phyloP scores from a whole-genome alignment of 2,329 filamentous ascomycete genomes.

The Clarireedia homoeocarpa region DNA sequence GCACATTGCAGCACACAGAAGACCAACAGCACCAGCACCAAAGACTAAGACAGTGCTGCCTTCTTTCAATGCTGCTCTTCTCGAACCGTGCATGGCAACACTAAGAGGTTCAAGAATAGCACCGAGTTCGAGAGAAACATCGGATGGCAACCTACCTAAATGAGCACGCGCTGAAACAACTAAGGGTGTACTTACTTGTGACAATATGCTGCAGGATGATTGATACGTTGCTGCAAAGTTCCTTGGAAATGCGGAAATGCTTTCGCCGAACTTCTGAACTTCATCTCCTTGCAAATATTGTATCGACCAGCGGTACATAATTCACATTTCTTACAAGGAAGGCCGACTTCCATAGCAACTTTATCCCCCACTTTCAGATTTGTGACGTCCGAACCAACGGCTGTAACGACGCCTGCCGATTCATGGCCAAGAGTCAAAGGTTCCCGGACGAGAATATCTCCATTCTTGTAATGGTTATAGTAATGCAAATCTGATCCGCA shows the following conservation, averaged over 20 bases:
- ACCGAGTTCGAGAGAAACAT: slow-evolving; percentile 85
- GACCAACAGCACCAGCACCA: slow-evolving; percentile 87
- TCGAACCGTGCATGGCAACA: slow-evolving; percentile 82
- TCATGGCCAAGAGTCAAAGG: slow-evolving; percentile 93
- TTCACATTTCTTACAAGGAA: slow-evolving; percentile 84
- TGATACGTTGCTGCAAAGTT: slow-evolving; percentile 43
- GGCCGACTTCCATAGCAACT: slow-evolving; percentile 88
- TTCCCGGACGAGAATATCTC: slow-evolving; percentile 83
- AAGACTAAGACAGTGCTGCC: slow-evolving; percentile 83
- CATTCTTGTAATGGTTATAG: slow-evolving; percentile 92
- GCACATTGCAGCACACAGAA: slow-evolving; percentile 36
- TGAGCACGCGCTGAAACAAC: slow-evolving; percentile 2
- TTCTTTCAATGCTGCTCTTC: slow-evolving; percentile 68
- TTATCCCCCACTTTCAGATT: slow-evolving; percentile 76
- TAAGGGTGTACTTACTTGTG: slow-evolving; percentile 51
- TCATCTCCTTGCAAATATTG: slow-evolving; percentile 71
- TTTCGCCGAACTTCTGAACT: slow-evolving; percentile 31
- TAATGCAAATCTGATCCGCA: slow-evolving; percentile 97
- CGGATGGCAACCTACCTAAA: slow-evolving; percentile 36
- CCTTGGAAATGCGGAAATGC: slow-evolving; percentile 30
- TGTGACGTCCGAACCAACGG: slow-evolving; percentile 71
- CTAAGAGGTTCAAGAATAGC: slow-evolving; percentile 84
- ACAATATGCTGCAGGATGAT: slow-evolving; percentile 92
- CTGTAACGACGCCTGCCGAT: slow-evolving; percentile 75
- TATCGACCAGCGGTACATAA: slow-evolving; percentile 85